phyloP scores from a whole-genome alignment of 2,329 filamentous ascomycete species.

The Xylariomycetidae sp. region DNA sequence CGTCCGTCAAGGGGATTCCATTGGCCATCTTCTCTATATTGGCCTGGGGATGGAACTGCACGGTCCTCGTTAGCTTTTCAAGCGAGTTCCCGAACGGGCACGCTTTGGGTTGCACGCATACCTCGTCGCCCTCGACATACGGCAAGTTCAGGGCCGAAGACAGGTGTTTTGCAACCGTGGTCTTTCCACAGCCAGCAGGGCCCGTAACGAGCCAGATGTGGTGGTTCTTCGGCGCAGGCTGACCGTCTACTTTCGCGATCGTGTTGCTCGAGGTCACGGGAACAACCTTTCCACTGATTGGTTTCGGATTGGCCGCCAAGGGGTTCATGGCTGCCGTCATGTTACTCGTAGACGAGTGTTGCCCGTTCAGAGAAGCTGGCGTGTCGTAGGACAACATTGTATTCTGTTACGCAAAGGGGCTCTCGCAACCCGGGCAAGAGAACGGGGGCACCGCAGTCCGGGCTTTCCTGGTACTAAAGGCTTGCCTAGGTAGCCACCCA shows the following conservation, averaged over 20 bases:
- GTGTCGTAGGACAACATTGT: constrained; percentile 47
- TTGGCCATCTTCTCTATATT: constrained; percentile 89
- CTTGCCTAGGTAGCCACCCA: too few relatives aligned
- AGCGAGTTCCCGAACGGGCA: constrained; percentile 1
- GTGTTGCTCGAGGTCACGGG: constrained; percentile 26
- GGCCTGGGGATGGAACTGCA: constrained; percentile 64
- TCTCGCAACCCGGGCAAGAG: too few relatives aligned
- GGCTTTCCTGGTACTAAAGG: too few relatives aligned
- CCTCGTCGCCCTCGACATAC: constrained; percentile 74
- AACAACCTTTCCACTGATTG: constrained; percentile 23
- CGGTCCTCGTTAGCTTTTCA: constrained; percentile 5
- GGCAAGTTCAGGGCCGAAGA: constrained; percentile 57
- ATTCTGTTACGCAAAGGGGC: constrained; percentile 2
- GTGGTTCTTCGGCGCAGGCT: constrained; percentile 35
- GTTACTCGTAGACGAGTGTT: constrained; percentile 25
- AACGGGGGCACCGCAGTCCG: too few relatives aligned
- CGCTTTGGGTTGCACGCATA: constrained; percentile 34
- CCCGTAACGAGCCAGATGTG: constrained; percentile 80
- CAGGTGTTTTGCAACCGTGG: constrained; percentile 63
- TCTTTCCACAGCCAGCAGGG: constrained; percentile 75
- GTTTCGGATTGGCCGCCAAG: constrained; percentile 22
- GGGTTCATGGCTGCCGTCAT: constrained; percentile 23
- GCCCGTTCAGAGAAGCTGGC: constrained; percentile 38
- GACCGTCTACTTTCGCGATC: constrained; percentile 20
- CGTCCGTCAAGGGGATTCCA: constrained; percentile 80